Evolutionary conservation across 352 stramenopile genomes (phyloP).

Genomic region (Phytophthora chlamydospora): DNA sequence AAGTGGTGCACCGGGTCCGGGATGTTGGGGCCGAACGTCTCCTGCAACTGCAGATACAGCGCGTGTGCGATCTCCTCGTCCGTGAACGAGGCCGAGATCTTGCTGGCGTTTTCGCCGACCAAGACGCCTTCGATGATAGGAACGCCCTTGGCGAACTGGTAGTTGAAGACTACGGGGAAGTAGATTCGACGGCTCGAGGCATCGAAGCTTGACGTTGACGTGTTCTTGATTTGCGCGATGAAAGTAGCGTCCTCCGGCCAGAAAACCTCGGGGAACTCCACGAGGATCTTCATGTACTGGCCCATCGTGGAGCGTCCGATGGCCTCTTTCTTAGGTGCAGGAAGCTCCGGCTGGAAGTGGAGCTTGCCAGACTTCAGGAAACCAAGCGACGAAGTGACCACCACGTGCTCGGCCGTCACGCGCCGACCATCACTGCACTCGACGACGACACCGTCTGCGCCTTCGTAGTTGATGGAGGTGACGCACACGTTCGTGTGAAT

Average conservation of each 20-base stretch:
- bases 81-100: conserved; percentile 45
- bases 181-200: conserved; percentile 29
- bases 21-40: conserved; percentile 49
- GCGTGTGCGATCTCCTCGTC: conserved; percentile 51
- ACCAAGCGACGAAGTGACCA: conserved; percentile 67
- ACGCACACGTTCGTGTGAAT: conserved; percentile 42
- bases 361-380: conserved; percentile 53
- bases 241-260: conserved; percentile 59
- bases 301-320: conserved; percentile 64
- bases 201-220: conserved; percentile 1
- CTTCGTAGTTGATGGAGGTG: conserved; percentile 38
- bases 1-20: conserved; percentile 48
- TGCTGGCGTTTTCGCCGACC: conserved; percentile 44
- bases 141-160: conserved; percentile 53
- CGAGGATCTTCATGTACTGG: conserved; percentile 80
- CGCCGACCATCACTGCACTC: conserved; percentile 28
- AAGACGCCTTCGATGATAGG: conserved; percentile 67
- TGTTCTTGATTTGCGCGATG: conserved; percentile 40
- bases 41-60: conserved; percentile 52
- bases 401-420: conserved; percentile 46
- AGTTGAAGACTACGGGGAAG: conserved; percentile 73
- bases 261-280: conserved; percentile 70
- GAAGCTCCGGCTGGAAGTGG: conserved; percentile 56
- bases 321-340: conserved; percentile 43
- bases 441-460: conserved; percentile 36